Percentiles rank a stretch among this genome's conserved stretches.
These are phyloP conservation scores for Eragrostis tef DNA, from an alignment of 202 grass and related monocot genomes.

Conservation along the genomic window DNA sequence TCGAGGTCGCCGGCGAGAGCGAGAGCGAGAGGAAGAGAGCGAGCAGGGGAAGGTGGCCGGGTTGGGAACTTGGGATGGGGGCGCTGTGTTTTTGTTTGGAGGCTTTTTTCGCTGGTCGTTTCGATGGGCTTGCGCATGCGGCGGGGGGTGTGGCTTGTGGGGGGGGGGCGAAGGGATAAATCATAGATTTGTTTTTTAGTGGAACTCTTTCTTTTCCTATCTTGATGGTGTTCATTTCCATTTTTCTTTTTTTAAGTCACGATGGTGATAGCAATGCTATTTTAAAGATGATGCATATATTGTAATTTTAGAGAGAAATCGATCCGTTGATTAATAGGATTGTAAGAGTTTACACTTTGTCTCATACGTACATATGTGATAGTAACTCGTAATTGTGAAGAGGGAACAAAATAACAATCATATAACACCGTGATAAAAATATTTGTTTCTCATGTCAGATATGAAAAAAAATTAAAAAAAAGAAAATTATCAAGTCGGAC, in stretches of 20 bases:
- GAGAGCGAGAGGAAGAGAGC: background rate
- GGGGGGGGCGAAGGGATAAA: conserved; percentile 57
- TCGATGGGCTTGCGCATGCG: conserved; percentile 19
- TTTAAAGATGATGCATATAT: background rate
- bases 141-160: no score
- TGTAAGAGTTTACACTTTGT: no score
- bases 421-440: no score
- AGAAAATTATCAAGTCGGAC: no score
- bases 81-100: conserved; percentile 15
- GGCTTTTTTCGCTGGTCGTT: conserved; percentile 9
- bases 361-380: no score
- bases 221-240: background rate
- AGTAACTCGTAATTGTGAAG: no score
- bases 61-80: conserved; percentile 37
- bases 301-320: background rate
- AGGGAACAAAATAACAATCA: no score
- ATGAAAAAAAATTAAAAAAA: no score
- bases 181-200: conserved; percentile 51
- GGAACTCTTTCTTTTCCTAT: conserved; percentile 3
- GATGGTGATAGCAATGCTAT: background rate
- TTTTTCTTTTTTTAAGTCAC: background rate
- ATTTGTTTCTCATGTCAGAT: no score
- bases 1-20: conserved; percentile 48
- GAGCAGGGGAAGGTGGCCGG: conserved; percentile 19
- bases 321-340: background rate